phyloP scores from a whole-genome alignment of 257 asterid species.

The Paulownia fortunei region DNA sequence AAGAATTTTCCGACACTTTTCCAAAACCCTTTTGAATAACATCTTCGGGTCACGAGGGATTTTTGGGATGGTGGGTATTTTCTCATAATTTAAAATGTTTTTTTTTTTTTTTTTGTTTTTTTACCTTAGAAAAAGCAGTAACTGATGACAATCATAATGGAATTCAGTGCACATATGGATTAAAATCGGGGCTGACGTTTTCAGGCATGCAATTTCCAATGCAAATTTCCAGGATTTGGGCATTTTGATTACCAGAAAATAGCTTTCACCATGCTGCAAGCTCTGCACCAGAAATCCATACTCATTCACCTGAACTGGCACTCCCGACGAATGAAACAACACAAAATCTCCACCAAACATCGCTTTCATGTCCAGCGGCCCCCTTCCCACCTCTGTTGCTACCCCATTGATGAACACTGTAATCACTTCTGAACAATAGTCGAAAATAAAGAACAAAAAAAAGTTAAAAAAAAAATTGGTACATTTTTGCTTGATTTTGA shows the following conservation, averaged over 20 bases:
- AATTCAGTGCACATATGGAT: constrained; percentile 42
- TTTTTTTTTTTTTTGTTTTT: too few relatives aligned
- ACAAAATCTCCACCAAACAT: constrained; percentile 58
- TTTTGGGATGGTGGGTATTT: too few relatives aligned
- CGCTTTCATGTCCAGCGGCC: constrained; percentile 52
- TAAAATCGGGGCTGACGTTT: constrained; percentile 33
- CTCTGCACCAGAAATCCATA: constrained; percentile 59
- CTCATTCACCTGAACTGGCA: constrained; percentile 58
- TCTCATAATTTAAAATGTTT: neutral
- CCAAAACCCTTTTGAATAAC: too few relatives aligned
- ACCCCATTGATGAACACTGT: constrained; percentile 80
- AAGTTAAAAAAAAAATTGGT: neutral
- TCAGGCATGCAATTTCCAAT: constrained; percentile 37
- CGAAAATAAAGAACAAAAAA: neutral
- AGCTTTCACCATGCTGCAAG: constrained; percentile 79
- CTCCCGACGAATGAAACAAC: constrained; percentile 67
- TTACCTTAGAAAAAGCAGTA: constrained; percentile 15
- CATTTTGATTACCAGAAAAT: constrained; percentile 62
- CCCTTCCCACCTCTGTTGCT: constrained; percentile 64
- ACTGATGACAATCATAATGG: constrained; percentile 32
- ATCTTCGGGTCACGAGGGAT: too few relatives aligned
- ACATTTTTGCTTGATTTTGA: neutral
- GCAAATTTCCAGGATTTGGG: constrained; percentile 22
- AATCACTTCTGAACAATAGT: constrained; percentile 42
- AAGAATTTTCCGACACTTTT: too few relatives aligned